phyloP scores from a whole-genome alignment of 257 asterid genomes.

The Rauvolfia tetraphylla region DNA sequence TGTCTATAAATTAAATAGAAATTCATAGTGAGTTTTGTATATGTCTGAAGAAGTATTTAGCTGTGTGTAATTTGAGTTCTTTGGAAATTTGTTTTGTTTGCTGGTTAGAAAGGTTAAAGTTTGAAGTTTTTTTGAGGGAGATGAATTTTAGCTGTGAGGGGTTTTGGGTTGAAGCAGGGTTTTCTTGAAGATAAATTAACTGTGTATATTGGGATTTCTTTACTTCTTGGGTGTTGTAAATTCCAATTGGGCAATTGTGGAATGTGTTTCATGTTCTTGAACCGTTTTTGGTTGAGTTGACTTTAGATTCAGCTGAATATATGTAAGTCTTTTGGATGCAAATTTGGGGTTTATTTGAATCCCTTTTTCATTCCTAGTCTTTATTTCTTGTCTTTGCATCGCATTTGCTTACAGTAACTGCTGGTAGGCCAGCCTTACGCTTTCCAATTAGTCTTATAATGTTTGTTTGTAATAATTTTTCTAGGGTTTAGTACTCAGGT shows the following conservation, averaged over 20 bases:
- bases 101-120: constrained; percentile 1
- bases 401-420: not conserved
- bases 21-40: not conserved
- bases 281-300: constrained; percentile 4
- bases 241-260: not conserved
- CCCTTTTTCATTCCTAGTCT: not conserved
- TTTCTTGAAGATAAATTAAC: not conserved
- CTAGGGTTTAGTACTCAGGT: not conserved
- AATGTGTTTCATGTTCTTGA: not conserved
- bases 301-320: not conserved
- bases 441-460: no score
- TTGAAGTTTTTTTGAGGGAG: not conserved
- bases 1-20: not conserved
- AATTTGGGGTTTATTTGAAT: not conserved
- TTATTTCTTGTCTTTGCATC: not conserved
- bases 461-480: not conserved
- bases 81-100: not conserved
- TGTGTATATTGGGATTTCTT: not conserved
- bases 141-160: not conserved
- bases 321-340: not conserved
- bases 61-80: not conserved
- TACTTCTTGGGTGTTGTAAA: not conserved
- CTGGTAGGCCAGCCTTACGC: not conserved
- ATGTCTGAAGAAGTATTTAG: not conserved
- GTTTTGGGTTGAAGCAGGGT: constrained; percentile 5